Evolutionary conservation across 371 early-diverging fungal species (phyloP).

Genomic region (Mucor velutinosus): DNA sequence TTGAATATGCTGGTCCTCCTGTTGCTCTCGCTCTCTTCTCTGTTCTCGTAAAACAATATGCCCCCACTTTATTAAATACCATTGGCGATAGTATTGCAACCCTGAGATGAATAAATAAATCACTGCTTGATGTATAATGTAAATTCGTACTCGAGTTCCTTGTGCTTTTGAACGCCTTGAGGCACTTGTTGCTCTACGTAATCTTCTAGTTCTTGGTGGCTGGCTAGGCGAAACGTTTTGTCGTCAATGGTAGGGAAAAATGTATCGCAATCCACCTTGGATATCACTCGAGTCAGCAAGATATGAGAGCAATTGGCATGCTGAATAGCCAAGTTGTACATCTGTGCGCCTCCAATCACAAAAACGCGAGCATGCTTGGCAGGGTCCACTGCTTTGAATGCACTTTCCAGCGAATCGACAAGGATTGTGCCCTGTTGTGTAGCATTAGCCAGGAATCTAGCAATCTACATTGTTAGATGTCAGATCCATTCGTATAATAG

Average conservation of each 20-base stretch:
- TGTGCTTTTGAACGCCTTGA: slow-evolving; percentile 45
- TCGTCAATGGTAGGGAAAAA: slow-evolving; percentile 64
- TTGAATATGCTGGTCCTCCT: slow-evolving; percentile 49
- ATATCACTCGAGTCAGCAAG: slow-evolving; percentile 63
- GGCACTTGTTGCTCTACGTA: slow-evolving; percentile 45
- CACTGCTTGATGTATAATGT: slow-evolving; percentile 40
- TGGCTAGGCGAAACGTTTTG: slow-evolving; percentile 24
- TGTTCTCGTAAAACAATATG: slow-evolving; percentile 2
- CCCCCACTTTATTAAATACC: slow-evolving; percentile 9
- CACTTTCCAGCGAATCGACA: slow-evolving; percentile 54
- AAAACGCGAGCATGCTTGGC: slow-evolving; percentile 40
- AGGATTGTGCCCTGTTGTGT: slow-evolving; percentile 30
- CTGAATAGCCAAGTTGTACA: slow-evolving; percentile 59
- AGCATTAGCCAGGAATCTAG: slow-evolving; percentile 27
- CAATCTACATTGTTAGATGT: background rate
- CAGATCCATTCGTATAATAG: background rate
- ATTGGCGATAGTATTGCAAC: slow-evolving; percentile 17
- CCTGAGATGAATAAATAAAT: slow-evolving; percentile 6
- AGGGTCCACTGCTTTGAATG: slow-evolving; percentile 37
- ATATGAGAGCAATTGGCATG: slow-evolving; percentile 55
- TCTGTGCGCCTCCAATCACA: slow-evolving; percentile 69
- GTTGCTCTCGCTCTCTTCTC: slow-evolving; percentile 1
- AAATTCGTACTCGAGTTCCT: slow-evolving; percentile 49
- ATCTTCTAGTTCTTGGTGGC: slow-evolving; percentile 41
- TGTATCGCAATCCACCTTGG: slow-evolving; percentile 60